Base-by-base conservation (phyloP, 768 basidiomycete species). In the Lactarius akahatsu region DNA sequence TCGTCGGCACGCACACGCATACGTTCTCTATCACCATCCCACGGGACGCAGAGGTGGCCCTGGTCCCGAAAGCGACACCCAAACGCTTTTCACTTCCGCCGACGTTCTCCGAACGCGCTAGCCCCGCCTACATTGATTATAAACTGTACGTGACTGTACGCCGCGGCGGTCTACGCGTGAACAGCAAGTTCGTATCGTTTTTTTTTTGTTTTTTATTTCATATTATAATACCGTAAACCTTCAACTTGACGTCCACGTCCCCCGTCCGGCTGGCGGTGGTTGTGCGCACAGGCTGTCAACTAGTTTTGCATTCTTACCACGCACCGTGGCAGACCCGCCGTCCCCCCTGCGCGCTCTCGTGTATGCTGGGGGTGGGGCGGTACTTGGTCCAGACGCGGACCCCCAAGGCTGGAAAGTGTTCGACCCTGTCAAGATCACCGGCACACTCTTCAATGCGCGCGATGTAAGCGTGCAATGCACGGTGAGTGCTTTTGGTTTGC, bases 101-200 rank as follows among this genome's bases (percentile, higher is more conserved):
- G 38, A 64, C 57, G 40, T 70, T 70, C 47, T 59, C 63, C 0
- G 67, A 87, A 72, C 77, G 82, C 32, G 83, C 81, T 1, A 83
- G 83, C 55, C 80, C 82, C 1, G 83, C 78, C 18, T 86, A 85
- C 67, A 78, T 87, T 61, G 85, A 86, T 64, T 87, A 87, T 72
- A 80, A 78, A 70, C 70, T 86, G 9, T 72, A 79, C 16, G 82
- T 83, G 30, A 86, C 79, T 1, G 73, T 86, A 38, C 82, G 79
- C 70, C 80, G 84, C 26, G 78, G 81, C 1, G 73, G 79, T 20
- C 73, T 87, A 63, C 81, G 77, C 69, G 78, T 81, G 3, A 81
- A 86, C 70, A 80, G 83, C 63, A 80, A 76, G 86, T 86, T 65
- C 34, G 76, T 71, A 13, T 20, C 50, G 5, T 4, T 26, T 50